Evolutionary conservation across 2,329 filamentous ascomycete genomes (phyloP).

Genomic region (Pseudogymnoascus pannorum): DNA sequence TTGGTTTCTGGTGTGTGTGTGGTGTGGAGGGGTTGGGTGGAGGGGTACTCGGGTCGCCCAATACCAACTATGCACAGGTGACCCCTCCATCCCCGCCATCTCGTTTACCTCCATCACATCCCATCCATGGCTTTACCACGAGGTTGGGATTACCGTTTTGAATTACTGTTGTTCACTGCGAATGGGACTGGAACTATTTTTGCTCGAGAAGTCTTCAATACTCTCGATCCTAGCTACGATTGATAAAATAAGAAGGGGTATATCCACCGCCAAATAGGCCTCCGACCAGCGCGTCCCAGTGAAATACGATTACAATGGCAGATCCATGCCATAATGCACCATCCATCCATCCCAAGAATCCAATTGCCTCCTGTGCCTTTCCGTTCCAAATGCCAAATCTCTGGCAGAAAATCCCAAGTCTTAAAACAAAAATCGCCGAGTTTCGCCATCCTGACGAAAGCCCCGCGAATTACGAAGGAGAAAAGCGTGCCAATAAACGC

Average conservation of each 20-base stretch:
- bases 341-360: conserved; percentile 9
- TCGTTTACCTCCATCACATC: not conserved
- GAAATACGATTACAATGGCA: conserved; percentile 8
- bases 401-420: not conserved
- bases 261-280: conserved; percentile 8
- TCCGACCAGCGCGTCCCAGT: conserved; percentile 8
- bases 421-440: conserved; percentile 4
- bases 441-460: conserved; percentile 3
- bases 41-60: not conserved
- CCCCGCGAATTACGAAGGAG: not conserved
- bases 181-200: not conserved
- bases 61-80: conserved; percentile 1
- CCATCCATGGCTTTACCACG: not conserved
- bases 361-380: conserved; percentile 5
- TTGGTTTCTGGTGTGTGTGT: not conserved
- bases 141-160: not conserved
- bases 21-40: not conserved
- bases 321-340: conserved; percentile 8
- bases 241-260: conserved; percentile 8
- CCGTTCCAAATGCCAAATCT: conserved; percentile 7
- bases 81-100: conserved; percentile 6
- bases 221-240: conserved; percentile 2
- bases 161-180: not conserved
- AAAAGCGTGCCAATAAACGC: not conserved
- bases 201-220: conserved; percentile 8